A percentile compares a stretch with the other conserved stretches of the same genome.
Evolutionary conservation across 1,139 yeast genomes (phyloP).

Genomic region (Wickerhamomyces sp.): DNA sequence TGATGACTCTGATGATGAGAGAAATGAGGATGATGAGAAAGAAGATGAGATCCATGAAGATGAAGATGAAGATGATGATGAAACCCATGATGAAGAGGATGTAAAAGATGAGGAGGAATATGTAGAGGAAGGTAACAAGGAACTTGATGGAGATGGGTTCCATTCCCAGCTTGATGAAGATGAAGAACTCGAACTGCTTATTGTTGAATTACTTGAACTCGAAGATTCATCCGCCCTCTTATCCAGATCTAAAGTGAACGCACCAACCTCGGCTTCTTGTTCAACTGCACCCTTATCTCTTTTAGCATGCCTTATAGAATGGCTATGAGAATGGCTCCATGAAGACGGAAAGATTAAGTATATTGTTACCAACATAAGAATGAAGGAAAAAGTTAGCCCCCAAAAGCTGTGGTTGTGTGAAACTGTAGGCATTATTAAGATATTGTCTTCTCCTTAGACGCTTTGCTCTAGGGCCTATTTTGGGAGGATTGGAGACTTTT

Average conservation of each 20-base stretch:
- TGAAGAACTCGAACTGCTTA: too few relatives aligned
- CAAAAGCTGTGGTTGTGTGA: background rate
- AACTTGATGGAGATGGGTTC: background rate
- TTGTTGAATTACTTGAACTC: background rate
- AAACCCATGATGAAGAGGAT: background rate
- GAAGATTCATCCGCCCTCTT: conserved; percentile 1
- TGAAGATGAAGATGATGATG: background rate
- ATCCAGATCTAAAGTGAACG: background rate
- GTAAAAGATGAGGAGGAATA: background rate
- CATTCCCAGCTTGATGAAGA: too few relatives aligned
- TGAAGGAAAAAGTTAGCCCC: background rate
- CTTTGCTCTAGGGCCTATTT: too few relatives aligned
- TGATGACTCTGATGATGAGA: conserved; percentile 16
- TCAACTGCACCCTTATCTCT: too few relatives aligned
- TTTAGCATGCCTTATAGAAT: too few relatives aligned
- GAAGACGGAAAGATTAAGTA: background rate
- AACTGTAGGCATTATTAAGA: background rate
- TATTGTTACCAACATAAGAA: background rate
- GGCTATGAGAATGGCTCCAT: too few relatives aligned
- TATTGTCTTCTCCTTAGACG: too few relatives aligned
- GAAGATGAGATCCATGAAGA: conserved; percentile 3
- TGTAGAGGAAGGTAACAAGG: background rate
- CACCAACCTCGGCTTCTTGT: too few relatives aligned
- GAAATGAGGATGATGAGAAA: background rate
- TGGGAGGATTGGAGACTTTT: too few relatives aligned